Percentiles rank a stretch among this genome's conserved stretches.
phyloP scores from a whole-genome alignment of 164 flowering plant species.

The Cinnamomum chago region DNA sequence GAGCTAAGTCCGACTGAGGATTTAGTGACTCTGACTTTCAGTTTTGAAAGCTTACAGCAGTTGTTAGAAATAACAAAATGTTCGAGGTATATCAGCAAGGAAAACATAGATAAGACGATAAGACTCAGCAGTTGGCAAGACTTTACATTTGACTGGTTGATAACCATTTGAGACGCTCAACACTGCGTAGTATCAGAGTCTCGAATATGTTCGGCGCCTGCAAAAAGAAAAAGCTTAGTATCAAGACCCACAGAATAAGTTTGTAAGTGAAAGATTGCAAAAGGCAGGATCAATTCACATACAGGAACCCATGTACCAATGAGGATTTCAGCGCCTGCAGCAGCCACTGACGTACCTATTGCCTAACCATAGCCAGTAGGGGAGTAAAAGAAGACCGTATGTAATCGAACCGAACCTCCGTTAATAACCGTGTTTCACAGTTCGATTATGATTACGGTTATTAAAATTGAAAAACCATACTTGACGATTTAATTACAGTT shows the following conservation, averaged over 20 bases:
- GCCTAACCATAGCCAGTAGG: conserved; percentile 99
- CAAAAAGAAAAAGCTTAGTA: not conserved
- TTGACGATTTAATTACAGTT: no score
- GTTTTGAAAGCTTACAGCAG: not conserved
- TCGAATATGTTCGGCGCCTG: no score
- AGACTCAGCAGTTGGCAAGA: not conserved
- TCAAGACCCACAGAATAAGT: not conserved
- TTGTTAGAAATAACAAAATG: not conserved
- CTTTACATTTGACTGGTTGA: not conserved
- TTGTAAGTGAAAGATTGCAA: not conserved
- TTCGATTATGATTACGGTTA: no score
- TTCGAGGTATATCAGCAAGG: not conserved
- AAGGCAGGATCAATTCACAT: conserved; percentile 26
- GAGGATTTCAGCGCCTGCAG: conserved; percentile 97
- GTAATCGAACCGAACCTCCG: no score
- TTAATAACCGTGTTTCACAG: no score
- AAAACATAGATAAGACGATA: not conserved
- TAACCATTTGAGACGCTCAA: not conserved
- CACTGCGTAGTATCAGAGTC: conserved; percentile 12
- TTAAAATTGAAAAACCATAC: no score
- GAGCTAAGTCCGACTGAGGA: no score
- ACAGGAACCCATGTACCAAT: conserved; percentile 99
- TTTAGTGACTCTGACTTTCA: no score
- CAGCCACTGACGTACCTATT: conserved; percentile 94
- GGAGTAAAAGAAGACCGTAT: no score